Percentiles rank a stretch among this genome's conserved stretches.
Evolutionary conservation across 2,329 filamentous ascomycete species (phyloP).

Genomic region (Aspergillus costaricaensis): DNA sequence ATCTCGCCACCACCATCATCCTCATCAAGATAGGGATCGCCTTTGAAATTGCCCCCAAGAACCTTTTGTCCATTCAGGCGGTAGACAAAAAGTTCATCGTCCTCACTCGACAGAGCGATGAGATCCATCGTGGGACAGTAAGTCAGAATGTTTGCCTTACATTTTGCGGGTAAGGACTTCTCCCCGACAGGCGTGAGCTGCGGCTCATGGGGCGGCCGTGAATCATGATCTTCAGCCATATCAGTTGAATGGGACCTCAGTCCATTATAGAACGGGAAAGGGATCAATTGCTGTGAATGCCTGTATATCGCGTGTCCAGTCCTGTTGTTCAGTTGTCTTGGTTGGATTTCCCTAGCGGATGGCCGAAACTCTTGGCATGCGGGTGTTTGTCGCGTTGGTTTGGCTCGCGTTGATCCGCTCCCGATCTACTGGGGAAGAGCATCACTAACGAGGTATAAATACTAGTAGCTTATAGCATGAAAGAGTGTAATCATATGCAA

Average conservation of each 20-base stretch:
- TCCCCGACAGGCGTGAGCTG: constrained; percentile 44
- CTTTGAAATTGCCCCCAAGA: constrained; percentile 52
- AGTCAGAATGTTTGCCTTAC: constrained; percentile 56
- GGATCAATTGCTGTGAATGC: not conserved
- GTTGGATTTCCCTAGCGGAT: constrained; percentile 15
- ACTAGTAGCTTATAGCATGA: too few relatives aligned
- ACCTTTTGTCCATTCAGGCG: constrained; percentile 74
- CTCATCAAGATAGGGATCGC: constrained; percentile 43
- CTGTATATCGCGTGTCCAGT: not conserved
- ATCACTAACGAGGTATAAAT: too few relatives aligned
- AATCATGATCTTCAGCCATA: constrained; percentile 27
- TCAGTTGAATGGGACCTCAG: constrained; percentile 15
- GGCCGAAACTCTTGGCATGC: constrained; percentile 20
- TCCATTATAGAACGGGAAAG: constrained; percentile 26
- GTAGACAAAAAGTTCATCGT: constrained; percentile 72
- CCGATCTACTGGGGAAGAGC: not conserved
- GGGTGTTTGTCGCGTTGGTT: constrained; percentile 13
- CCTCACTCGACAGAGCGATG: constrained; percentile 68
- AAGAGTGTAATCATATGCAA: not conserved
- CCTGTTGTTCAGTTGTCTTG: constrained; percentile 8
- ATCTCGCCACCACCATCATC: constrained; percentile 47
- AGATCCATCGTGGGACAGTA: constrained; percentile 87
- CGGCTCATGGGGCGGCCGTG: constrained; percentile 24
- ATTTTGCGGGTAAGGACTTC: constrained; percentile 45
- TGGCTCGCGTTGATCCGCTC: constrained; percentile 2